Conservation (phyloP, 345 rosid genomes). For the Linum trigynum region DNA sequence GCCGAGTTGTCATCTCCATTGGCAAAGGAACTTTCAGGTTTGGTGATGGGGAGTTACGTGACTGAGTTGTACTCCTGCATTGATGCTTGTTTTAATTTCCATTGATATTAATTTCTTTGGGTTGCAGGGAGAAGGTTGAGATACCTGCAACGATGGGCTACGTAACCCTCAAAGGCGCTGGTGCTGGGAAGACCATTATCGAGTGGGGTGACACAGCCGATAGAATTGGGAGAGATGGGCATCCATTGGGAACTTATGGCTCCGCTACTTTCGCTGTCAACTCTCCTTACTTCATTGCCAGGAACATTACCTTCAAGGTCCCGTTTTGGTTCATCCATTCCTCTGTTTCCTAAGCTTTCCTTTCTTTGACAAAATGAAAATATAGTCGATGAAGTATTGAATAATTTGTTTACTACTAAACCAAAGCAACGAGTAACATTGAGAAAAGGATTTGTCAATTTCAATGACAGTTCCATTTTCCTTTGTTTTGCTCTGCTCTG, state of each 20-base stretch:
- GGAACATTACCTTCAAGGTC: constrained; percentile 41
- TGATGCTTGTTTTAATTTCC: neutral
- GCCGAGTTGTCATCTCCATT: constrained; percentile 27
- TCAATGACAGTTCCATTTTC: neutral
- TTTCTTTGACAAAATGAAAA: neutral
- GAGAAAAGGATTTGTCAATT: too few relatives aligned
- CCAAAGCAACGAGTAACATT: too few relatives aligned
- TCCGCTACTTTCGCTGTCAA: constrained; percentile 42
- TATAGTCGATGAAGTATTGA: too few relatives aligned
- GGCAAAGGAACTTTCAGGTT: constrained; percentile 35
- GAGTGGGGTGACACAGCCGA: constrained; percentile 39
- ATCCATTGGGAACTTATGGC: constrained; percentile 30
- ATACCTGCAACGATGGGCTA: constrained; percentile 36
- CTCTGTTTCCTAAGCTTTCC: neutral
- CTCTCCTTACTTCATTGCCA: constrained; percentile 42
- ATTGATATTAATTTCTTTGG: neutral
- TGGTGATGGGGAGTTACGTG: neutral
- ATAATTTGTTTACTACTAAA: too few relatives aligned
- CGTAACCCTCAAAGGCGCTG: constrained; percentile 31
- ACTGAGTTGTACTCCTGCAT: too few relatives aligned
- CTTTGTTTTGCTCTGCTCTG: neutral
- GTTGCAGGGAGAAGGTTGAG: constrained; percentile 38
- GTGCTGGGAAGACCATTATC: constrained; percentile 27
- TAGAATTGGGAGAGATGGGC: constrained; percentile 24
- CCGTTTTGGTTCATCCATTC: neutral